These are phyloP conservation scores for Kuraishia capsulata DNA, from an alignment of 805 yeast genomes.

Conservation along the genomic window DNA sequence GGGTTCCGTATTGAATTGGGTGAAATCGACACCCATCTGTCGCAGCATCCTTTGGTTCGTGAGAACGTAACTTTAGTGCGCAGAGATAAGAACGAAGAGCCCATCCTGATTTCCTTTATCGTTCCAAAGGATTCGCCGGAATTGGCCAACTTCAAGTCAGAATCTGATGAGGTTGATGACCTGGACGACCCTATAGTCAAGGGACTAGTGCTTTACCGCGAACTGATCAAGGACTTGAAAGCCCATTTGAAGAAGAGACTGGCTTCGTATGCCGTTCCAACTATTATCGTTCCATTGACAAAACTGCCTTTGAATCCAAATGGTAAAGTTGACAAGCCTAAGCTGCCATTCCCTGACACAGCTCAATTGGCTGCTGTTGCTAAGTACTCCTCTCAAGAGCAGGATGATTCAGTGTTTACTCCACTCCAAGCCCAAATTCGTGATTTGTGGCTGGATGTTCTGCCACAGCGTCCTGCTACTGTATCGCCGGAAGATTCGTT, in stretches of 20 bases:
- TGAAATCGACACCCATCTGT: slow-evolving; percentile 94
- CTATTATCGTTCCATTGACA: slow-evolving; percentile 79
- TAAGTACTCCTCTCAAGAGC: slow-evolving; percentile 31
- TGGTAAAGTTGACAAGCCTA: slow-evolving; percentile 97
- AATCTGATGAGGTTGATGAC: slow-evolving; percentile 35
- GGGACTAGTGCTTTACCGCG: slow-evolving; percentile 70
- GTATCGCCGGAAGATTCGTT: slow-evolving; percentile 77
- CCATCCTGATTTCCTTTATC: slow-evolving; percentile 81
- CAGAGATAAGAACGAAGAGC: slow-evolving; percentile 88
- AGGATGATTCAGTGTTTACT: slow-evolving; percentile 46
- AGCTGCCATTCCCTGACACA: slow-evolving; percentile 87
- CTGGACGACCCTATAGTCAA: slow-evolving; percentile 59
- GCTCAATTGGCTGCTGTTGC: slow-evolving; percentile 79
- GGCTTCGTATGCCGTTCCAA: slow-evolving; percentile 90
- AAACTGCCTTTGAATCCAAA: slow-evolving; percentile 92
- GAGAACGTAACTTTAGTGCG: slow-evolving; percentile 90
- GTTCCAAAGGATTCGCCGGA: slow-evolving; percentile 60
- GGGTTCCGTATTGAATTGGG: slow-evolving; percentile 98
- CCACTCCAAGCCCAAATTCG: slow-evolving; percentile 59
- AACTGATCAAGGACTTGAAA: slow-evolving; percentile 73
- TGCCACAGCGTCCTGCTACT: slow-evolving; percentile 79
- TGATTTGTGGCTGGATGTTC: slow-evolving; percentile 76
- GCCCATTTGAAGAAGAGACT: slow-evolving; percentile 78
- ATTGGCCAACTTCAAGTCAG: slow-evolving; percentile 38
- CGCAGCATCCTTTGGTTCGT: slow-evolving; percentile 87